phyloP scores from a whole-genome alignment of 2,329 filamentous ascomycete species.

The Scleromitrula shiraiana region DNA sequence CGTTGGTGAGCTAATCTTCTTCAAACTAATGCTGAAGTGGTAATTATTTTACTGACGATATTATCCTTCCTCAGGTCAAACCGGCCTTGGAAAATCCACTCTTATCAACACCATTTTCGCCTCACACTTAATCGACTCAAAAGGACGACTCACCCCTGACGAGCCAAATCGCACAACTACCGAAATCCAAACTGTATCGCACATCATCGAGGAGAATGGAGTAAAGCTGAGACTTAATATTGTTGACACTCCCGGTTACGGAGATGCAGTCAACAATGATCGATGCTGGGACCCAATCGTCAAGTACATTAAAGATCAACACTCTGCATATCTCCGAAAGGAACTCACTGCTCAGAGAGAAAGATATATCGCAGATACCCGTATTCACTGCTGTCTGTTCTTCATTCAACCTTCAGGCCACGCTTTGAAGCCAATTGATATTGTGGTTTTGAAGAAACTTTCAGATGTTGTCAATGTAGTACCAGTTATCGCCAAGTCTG shows the following conservation, averaged over 20 bases:
- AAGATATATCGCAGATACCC: constrained; percentile 97
- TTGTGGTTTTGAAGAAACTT: constrained; percentile 98
- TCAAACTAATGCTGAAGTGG: not conserved
- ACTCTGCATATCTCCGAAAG: constrained; percentile 98
- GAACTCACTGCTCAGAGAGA: constrained; percentile 98
- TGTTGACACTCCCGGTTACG: constrained; percentile 96
- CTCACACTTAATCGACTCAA: constrained; percentile 97
- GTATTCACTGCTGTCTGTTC: constrained; percentile 98
- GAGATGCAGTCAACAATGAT: constrained; percentile 99
- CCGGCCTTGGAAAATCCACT: constrained; percentile 96
- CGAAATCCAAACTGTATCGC: constrained; percentile 95
- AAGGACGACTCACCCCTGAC: constrained; percentile 86
- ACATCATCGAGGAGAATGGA: constrained; percentile 99
- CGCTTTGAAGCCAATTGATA: constrained; percentile 98
- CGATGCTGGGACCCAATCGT: constrained; percentile 99
- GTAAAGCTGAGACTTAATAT: constrained; percentile 97
- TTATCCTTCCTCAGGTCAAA: constrained; percentile 68
- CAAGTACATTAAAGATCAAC: constrained; percentile 99
- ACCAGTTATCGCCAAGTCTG: constrained; percentile 96
- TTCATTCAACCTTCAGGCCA: constrained; percentile 99
- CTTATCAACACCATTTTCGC: constrained; percentile 99
- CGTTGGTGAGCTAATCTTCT: constrained; percentile 68
- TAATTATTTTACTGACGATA: constrained; percentile 18
- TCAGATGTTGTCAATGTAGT: constrained; percentile 99
- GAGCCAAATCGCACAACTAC: constrained; percentile 93